Base-by-base conservation (phyloP, 2,329 filamentous ascomycete genomes). In the Colletotrichum zoysiae region DNA sequence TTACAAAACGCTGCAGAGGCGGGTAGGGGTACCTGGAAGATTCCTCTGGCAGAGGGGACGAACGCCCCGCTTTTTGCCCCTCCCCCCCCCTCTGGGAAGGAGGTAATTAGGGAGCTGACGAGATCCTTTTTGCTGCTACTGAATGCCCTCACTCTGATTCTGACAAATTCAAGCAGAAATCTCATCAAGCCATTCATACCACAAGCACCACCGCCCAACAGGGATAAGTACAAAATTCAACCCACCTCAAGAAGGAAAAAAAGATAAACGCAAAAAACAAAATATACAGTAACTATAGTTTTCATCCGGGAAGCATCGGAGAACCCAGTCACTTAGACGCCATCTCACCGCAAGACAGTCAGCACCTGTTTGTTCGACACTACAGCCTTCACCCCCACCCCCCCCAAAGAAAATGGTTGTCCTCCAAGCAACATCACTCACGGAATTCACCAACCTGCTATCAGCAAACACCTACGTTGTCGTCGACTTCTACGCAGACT, bases 401-500 rank as follows among this genome's bases (percentile, higher is more conserved):
- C n/a, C 35, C 7, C 35, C n/a, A n/a, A 11, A 23, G 30, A 61
- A 46, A 26, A 82, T 81, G 79, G 71, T 79, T 74, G 77, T 82
- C 77, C 65, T 79, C 70, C 77, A 79, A 76, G 82, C 88, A 78
- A 80, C 77, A 69, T 79, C 82, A 60, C 80, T 81, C 74, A 76
- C 81, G 62, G 82, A 88, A 75, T 88, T 89, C 76, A 78, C 87
- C 73, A 76, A 80, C 48, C 86, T 90, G 73, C 77, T 89, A 76
- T 75, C 80, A 20, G 79, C 78, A 12, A 87, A 82, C 59, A 85
- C 82, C 58, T 87, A 85, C 80, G 86, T 89, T 74, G 83, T 85
- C 72, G 80, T 88, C 74, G 87, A 90, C 78, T 89, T 90, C 81
- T 86, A 83, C 80, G 88, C 88, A 70, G 82, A 85, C 76, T 90